Base-by-base conservation (phyloP, 2,329 filamentous ascomycete species). In the Lasiodiplodia sp. region DNA sequence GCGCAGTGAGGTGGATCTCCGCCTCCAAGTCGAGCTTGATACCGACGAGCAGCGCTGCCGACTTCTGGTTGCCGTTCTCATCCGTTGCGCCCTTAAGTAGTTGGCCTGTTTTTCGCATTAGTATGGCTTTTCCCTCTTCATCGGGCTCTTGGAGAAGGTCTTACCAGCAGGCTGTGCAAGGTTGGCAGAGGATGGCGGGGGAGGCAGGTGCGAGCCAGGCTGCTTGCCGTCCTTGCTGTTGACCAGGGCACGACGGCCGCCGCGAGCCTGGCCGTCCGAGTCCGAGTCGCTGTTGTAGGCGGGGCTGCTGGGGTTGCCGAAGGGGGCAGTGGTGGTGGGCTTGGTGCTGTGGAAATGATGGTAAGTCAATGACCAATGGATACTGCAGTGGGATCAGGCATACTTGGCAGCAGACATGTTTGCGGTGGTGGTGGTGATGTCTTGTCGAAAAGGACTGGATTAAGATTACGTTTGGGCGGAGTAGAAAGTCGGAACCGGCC, bases 21-120 rank as follows among this genome's bases (percentile, higher is more conserved):
- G 87, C 87, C 76, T 90, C 87, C 23, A 89, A 78, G 74, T 90
- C 87, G 44, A 90, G 81, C 81, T 90, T 89, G 80, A 89, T 88
- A 68, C 87, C 87, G 47, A 90, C 82, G 72, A 89, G 82, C 53
- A 89, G 81, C 1, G 86, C 87, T 4, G 87, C 86, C 51, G 85
- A 78, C 78, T 87, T 89, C 69, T 86, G 80, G 72, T 87, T 85
- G 69, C 87, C 87, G 66, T 88, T 79, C 37, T 86, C 84, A 70
- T 88, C 86, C 38, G 84, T 83, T 16, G 87, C 83, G 12, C 87
- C 87, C 76, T 84, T 86, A 70, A 89, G 83, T 40, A 89, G 83
- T 72, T 84, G 81, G 67, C 86, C 85, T 86, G 64, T n/a, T 37
- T 5, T 10, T 37, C 31, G 16, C 40, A 18, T 28, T 16, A 53